These are phyloP conservation scores for Cercospora sp. DNA, from an alignment of 2,329 filamentous ascomycete species.

Conservation along the genomic window DNA sequence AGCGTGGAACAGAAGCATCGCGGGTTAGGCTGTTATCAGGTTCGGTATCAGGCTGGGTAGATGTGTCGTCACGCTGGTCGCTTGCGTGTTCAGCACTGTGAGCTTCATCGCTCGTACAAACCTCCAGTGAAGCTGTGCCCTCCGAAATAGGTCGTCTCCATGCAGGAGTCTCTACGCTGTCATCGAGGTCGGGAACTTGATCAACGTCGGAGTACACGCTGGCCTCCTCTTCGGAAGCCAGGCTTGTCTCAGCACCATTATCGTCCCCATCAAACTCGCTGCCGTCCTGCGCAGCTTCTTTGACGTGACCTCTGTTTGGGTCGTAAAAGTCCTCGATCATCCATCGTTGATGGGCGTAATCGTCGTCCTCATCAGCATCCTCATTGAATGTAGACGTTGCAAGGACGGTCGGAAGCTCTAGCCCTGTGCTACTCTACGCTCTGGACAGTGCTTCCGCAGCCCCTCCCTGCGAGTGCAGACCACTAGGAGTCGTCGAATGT, in stretches of 20 bases:
- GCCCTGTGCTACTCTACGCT: conserved; percentile 11
- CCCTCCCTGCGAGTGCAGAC: background rate
- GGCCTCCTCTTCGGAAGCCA: background rate
- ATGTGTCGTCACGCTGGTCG: background rate
- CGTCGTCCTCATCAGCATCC: conserved; percentile 1
- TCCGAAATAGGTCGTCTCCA: background rate
- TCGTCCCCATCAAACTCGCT: conserved; percentile 1
- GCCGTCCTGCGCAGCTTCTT: background rate
- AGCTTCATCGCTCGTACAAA: background rate
- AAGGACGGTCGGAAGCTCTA: conserved; percentile 11
- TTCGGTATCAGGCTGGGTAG: background rate
- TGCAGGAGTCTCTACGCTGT: background rate
- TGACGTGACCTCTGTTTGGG: background rate
- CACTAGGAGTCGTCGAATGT: background rate
- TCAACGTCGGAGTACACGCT: conserved; percentile 1
- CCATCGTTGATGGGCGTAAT: conserved; percentile 12
- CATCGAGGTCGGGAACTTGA: background rate
- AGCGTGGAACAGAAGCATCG: background rate
- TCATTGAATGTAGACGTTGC: background rate
- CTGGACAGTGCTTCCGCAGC: background rate
- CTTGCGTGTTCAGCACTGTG: background rate
- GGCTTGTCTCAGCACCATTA: background rate
- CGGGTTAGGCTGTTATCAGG: background rate
- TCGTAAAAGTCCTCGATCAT: conserved; percentile 13
- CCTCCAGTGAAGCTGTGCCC: conserved; percentile 3